Evolutionary conservation across 2,329 filamentous ascomycete genomes (phyloP).

Genomic region (Raffaelea albimanens): DNA sequence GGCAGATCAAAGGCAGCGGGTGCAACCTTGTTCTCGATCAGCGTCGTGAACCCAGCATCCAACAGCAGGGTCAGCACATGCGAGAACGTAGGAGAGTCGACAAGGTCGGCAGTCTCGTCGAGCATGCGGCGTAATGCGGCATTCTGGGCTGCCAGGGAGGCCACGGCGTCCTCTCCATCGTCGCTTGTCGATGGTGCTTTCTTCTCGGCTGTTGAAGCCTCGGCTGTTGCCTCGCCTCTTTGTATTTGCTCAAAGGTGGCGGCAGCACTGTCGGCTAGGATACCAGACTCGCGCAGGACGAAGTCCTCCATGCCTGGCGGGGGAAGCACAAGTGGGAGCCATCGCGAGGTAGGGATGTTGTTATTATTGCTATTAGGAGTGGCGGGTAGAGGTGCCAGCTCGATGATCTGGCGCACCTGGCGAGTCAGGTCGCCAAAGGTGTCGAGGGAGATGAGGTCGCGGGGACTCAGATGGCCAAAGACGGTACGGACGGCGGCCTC

Average conservation of each 20-base stretch:
- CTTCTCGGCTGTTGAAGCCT: not conserved
- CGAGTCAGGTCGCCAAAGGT: slow-evolving; percentile 71
- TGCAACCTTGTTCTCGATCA: slow-evolving; percentile 76
- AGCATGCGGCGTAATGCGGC: slow-evolving; percentile 68
- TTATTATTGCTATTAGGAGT: not conserved
- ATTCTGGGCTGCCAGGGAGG: slow-evolving; percentile 25
- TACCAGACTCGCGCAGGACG: slow-evolving; percentile 78
- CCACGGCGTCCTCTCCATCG: slow-evolving; percentile 3
- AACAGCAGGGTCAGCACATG: slow-evolving; percentile 80
- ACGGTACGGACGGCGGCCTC: slow-evolving; percentile 79
- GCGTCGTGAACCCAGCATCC: slow-evolving; percentile 74
- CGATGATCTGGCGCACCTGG: slow-evolving; percentile 75
- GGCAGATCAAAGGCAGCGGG: slow-evolving; percentile 65
- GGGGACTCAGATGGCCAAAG: slow-evolving; percentile 80
- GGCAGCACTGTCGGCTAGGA: slow-evolving; percentile 46
- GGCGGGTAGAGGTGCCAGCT: slow-evolving; percentile 37
- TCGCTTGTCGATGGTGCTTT: no score
- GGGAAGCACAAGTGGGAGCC: slow-evolving; percentile 79
- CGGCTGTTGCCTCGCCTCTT: not conserved
- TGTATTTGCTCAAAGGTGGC: slow-evolving; percentile 19
- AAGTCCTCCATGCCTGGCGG: slow-evolving; percentile 68
- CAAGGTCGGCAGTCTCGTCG: slow-evolving; percentile 90
- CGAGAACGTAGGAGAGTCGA: slow-evolving; percentile 86
- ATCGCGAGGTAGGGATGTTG: slow-evolving; percentile 30
- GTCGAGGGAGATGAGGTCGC: slow-evolving; percentile 77